Evolutionary conservation across 2,329 filamentous ascomycete genomes (phyloP).

Genomic region (Aspergillus thermomutatus): DNA sequence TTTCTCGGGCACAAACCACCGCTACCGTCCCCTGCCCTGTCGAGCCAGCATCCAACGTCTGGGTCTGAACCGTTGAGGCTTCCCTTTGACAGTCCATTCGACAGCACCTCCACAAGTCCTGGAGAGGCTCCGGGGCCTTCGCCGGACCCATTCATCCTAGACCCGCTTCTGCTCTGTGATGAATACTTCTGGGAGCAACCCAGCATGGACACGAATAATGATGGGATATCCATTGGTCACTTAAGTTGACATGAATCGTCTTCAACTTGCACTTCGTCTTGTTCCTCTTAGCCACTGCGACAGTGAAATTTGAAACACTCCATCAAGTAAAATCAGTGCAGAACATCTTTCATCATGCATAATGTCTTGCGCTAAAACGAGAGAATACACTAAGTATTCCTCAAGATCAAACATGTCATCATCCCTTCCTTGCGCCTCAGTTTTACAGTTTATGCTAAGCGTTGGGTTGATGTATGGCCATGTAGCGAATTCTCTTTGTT

Average conservation of each 20-base stretch:
- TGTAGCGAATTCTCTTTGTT: background rate
- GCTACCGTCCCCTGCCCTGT: background rate
- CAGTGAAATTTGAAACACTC: no score
- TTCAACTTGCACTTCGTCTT: no score
- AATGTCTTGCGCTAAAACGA: no score
- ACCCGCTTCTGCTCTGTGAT: background rate
- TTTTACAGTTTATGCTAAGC: no score
- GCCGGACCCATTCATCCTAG: background rate
- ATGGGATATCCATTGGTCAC: background rate
- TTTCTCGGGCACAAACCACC: background rate
- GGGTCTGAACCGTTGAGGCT: background rate
- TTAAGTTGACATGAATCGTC: no score
- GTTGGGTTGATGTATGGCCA: background rate
- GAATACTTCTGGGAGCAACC: background rate
- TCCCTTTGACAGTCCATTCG: background rate
- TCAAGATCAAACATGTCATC: no score
- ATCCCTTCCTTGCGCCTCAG: no score
- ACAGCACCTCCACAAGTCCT: background rate
- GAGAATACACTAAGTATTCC: no score
- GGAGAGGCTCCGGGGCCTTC: background rate
- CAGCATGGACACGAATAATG: background rate
- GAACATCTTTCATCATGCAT: no score
- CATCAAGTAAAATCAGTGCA: no score
- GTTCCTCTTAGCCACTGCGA: no score
- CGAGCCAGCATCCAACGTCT: background rate